Base-by-base conservation (phyloP, 495 filamentous ascomycete species). In the Penicillium pulvis region DNA sequence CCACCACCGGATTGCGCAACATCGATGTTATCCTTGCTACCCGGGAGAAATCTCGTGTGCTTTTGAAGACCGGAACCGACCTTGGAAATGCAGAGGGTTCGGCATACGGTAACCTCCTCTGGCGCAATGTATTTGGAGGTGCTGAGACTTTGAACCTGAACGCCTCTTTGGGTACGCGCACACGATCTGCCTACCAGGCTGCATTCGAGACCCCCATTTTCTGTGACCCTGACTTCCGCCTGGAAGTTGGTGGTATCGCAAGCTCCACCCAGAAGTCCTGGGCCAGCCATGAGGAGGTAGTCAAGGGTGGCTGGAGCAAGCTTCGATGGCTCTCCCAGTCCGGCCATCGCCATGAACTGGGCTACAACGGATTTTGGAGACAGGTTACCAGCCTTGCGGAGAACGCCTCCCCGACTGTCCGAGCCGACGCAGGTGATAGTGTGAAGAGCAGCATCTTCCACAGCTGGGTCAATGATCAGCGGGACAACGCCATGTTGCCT, bases 41-140 rank as follows among this genome's bases (percentile, higher is more conserved):
- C 7, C 80, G 81, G 42, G 94, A 98, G 72, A 89, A 90, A 60
- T 86, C 87, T 2, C 85, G 88, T 26, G 80, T 97, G 45, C 78
- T 89, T 33, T 78, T 97, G 69, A 94, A 91, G 74, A 96, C 93
- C 2, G 94, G 94, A 33, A 97, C 94, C 6, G 92, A 97, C 64
- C 78, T 95, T 26, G 94, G 95, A 52, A 92, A 93, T 64, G 81
- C 89, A 12, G 95, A 98, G 71, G 95, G 92, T 16, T 93, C 90
- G 4, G 93, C 93, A 2, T 97, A 96, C 70, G 83, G 89, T 55
- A 90, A 93, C 54, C 80, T 89, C 30, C 80, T 90, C 12, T 85
- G 89, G 72, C 87, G 95, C 48, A 98, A 98, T 75, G 82, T 98
- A 43, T 93, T 98, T 66, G 94, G 94, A 41, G 95, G 95, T 26